Conservation (phyloP, 192 early-diverging fungal species). For the Podila clonocystis region DNA sequence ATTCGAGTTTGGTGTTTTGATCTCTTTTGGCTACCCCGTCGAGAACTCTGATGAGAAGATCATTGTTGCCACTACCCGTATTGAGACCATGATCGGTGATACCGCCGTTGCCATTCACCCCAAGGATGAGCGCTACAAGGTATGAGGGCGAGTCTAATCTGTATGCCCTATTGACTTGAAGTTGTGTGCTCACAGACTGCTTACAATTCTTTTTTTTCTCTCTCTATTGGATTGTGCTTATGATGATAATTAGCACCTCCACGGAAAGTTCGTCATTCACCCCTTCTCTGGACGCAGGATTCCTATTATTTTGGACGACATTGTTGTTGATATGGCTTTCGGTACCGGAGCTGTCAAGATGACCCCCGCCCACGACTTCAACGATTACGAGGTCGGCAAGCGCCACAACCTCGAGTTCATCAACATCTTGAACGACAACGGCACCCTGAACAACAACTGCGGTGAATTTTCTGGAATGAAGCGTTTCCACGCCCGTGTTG, state of each 20-base stretch:
- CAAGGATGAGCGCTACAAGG: slow-evolving; percentile 89
- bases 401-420: slow-evolving; percentile 94
- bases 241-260: slow-evolving; percentile 69
- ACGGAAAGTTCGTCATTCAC: slow-evolving; percentile 93
- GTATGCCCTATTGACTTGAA: too few relatives aligned
- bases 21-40: slow-evolving; percentile 93
- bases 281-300: slow-evolving; percentile 93
- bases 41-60: slow-evolving; percentile 89
- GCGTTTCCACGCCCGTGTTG: slow-evolving; percentile 93
- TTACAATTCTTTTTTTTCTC: slow-evolving; percentile 3
- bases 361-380: slow-evolving; percentile 97
- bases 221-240: not conserved
- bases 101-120: slow-evolving; percentile 97
- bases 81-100: slow-evolving; percentile 99
- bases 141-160: slow-evolving; percentile 5
- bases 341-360: slow-evolving; percentile 99
- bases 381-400: slow-evolving; percentile 97
- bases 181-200: not conserved
- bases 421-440: slow-evolving; percentile 98
- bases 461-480: slow-evolving; percentile 90
- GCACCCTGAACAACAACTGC: slow-evolving; percentile 91
- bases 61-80: slow-evolving; percentile 97
- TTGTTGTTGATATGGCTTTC: slow-evolving; percentile 89
- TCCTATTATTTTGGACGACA: slow-evolving; percentile 89
- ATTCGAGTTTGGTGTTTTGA: slow-evolving; percentile 98